These are phyloP conservation scores for Arctium minus DNA, from an alignment of 129 eudicot species.

Conservation along the genomic window DNA sequence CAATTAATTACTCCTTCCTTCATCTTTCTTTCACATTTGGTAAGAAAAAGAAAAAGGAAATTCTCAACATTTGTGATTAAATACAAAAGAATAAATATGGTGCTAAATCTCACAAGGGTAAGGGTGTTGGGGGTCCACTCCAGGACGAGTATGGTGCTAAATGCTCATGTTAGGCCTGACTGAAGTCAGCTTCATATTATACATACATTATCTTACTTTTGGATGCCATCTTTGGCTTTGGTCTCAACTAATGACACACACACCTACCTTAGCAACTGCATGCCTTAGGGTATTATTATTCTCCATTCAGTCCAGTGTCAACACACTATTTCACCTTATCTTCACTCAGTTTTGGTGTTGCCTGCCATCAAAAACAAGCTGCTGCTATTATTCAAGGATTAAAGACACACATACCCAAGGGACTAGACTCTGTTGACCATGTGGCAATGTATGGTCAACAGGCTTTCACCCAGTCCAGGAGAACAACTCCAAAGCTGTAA, in stretches of 20 bases:
- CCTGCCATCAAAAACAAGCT: slow-evolving; percentile 31
- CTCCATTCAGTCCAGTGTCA: slow-evolving; percentile 55
- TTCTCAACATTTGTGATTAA: no score
- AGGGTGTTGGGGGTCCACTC: slow-evolving; percentile 26
- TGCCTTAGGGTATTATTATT: slow-evolving; percentile 54
- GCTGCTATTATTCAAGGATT: background rate
- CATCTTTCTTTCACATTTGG: no score
- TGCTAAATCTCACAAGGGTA: slow-evolving; percentile 36
- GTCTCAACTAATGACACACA: no score
- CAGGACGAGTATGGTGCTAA: slow-evolving; percentile 59
- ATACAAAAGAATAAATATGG: no score
- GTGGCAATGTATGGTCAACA: slow-evolving; percentile 70
- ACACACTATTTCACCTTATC: slow-evolving; percentile 74
- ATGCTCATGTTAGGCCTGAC: slow-evolving; percentile 62
- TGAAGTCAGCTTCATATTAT: slow-evolving; percentile 60
- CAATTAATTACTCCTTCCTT: background rate
- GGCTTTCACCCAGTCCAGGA: slow-evolving; percentile 73
- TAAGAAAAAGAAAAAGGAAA: no score
- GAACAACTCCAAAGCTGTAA: slow-evolving; percentile 69
- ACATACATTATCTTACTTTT: no score
- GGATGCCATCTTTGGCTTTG: no score
- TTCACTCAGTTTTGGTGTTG: slow-evolving; percentile 76
- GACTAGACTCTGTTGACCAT: slow-evolving; percentile 75
- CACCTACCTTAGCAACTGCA: slow-evolving; percentile 60
- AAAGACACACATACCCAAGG: slow-evolving; percentile 48